Conservation (phyloP, 352 stramenopile genomes). For the Phytophthora macrochlamydospora region DNA sequence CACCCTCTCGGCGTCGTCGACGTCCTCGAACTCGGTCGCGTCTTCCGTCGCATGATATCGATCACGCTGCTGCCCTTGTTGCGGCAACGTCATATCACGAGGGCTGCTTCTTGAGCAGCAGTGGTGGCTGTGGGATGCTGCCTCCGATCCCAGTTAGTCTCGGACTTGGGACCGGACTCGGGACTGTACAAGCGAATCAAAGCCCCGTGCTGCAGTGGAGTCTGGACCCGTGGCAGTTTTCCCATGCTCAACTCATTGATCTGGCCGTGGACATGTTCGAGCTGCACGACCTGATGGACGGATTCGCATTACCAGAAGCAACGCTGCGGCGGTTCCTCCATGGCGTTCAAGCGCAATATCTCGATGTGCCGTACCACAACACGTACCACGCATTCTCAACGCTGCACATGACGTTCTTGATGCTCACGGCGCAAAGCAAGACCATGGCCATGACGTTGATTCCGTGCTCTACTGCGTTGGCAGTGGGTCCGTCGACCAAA, state of each 20-base stretch:
- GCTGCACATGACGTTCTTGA: constrained; percentile 80
- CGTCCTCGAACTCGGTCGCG: constrained; percentile 27
- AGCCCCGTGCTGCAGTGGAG: constrained; percentile 48
- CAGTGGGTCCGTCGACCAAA: constrained; percentile 22
- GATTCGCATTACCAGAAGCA: constrained; percentile 55
- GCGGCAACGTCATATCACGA: constrained; percentile 41
- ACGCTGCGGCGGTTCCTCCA: constrained; percentile 75
- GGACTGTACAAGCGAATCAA: constrained; percentile 12
- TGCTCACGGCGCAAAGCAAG: constrained; percentile 63
- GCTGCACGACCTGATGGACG: constrained; percentile 64
- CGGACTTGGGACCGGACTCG: constrained; percentile 4
- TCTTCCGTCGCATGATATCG: constrained; percentile 35
- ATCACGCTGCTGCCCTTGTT: constrained; percentile 44
- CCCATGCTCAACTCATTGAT: constrained; percentile 68
- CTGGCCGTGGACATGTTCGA: constrained; percentile 78
- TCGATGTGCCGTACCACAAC: constrained; percentile 88
- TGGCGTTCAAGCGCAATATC: constrained; percentile 74
- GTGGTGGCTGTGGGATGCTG: constrained; percentile 18
- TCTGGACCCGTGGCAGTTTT: constrained; percentile 66
- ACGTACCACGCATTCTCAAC: constrained; percentile 86
- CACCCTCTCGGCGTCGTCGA: constrained; percentile 36
- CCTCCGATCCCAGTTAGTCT: constrained; percentile 18
- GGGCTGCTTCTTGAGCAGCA: constrained; percentile 39
- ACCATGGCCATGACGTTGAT: constrained; percentile 27
- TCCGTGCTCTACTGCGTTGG: constrained; percentile 22